Conservation (phyloP, 2,329 filamentous ascomycete species). For the Waltergamsia citrina region DNA sequence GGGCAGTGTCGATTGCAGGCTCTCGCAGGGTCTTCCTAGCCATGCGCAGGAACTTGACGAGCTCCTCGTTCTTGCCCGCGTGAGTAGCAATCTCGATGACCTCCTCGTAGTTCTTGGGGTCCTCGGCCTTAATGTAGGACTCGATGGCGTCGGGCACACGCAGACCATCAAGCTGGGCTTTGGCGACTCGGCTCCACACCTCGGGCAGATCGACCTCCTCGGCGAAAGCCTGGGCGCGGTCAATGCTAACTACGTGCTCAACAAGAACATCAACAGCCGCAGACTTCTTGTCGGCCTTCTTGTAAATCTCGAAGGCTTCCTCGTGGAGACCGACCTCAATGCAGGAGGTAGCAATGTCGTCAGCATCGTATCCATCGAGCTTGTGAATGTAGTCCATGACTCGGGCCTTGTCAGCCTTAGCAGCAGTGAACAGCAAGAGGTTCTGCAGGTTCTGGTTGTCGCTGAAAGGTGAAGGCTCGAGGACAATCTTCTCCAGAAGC, state of each 20-base stretch:
- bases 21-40: constrained; percentile 93
- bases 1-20: constrained; percentile 82
- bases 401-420: constrained; percentile 89
- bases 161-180: constrained; percentile 93
- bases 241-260: constrained; percentile 95
- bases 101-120: constrained; percentile 87
- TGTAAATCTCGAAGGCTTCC: constrained; percentile 97
- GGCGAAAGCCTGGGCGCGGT: constrained; percentile 90
- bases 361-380: constrained; percentile 78
- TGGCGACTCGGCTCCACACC: constrained; percentile 97
- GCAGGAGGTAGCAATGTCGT: constrained; percentile 87
- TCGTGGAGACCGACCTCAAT: constrained; percentile 93
- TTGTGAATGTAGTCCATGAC: constrained; percentile 95
- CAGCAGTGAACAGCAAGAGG: constrained; percentile 88
- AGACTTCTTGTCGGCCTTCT: constrained; percentile 87
- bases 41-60: constrained; percentile 96
- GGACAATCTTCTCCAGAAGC: constrained; percentile 94
- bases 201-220: constrained; percentile 90
- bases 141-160: constrained; percentile 88
- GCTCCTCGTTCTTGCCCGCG: constrained; percentile 94
- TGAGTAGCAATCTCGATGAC: constrained; percentile 94
- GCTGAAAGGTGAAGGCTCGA: constrained; percentile 98
- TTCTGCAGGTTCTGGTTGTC: constrained; percentile 97
- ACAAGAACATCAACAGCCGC: constrained; percentile 87
- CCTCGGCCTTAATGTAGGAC: constrained; percentile 91